Evolutionary conservation across 2,329 filamentous ascomycete species (phyloP).

Genomic region (Colletotrichum phormii): DNA sequence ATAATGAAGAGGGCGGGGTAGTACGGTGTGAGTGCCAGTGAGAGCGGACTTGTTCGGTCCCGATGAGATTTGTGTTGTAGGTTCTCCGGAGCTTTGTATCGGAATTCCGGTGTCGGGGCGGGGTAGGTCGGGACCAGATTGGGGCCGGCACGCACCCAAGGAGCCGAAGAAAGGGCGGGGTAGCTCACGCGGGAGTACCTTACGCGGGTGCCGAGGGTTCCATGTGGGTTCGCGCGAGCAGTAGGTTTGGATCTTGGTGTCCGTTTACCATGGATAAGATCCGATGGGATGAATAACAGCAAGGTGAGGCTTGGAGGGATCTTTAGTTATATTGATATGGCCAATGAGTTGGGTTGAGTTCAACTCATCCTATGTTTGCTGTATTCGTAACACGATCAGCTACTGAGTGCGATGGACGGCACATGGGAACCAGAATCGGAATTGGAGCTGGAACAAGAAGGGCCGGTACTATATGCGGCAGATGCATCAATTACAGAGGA

Average conservation of each 20-base stretch:
- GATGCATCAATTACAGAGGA: neutral
- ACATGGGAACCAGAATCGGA: neutral
- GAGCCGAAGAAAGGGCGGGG: neutral
- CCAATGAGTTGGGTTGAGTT: neutral
- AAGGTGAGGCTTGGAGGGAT: neutral
- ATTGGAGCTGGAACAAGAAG: neutral
- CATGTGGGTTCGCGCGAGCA: neutral
- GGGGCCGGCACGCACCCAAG: neutral
- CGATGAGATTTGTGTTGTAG: neutral
- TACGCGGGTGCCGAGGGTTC: neutral
- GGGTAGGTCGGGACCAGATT: slow-evolving; percentile 2
- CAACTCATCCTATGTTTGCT: neutral
- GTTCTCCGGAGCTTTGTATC: neutral
- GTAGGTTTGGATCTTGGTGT: neutral
- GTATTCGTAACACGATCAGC: neutral
- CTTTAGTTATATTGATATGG: neutral
- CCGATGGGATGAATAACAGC: neutral
- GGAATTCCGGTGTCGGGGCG: neutral
- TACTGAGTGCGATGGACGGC: neutral
- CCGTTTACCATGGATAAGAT: neutral
- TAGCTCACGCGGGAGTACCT: neutral
- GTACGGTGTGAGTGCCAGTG: neutral
- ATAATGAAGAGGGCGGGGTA: neutral
- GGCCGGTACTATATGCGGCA: neutral
- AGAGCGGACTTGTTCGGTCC: neutral